A percentile compares a stretch with the other conserved stretches of the same genome.
These are phyloP conservation scores for Solanum hybrid DNA, from an alignment of 305 asterid species.

Conservation along the genomic window DNA sequence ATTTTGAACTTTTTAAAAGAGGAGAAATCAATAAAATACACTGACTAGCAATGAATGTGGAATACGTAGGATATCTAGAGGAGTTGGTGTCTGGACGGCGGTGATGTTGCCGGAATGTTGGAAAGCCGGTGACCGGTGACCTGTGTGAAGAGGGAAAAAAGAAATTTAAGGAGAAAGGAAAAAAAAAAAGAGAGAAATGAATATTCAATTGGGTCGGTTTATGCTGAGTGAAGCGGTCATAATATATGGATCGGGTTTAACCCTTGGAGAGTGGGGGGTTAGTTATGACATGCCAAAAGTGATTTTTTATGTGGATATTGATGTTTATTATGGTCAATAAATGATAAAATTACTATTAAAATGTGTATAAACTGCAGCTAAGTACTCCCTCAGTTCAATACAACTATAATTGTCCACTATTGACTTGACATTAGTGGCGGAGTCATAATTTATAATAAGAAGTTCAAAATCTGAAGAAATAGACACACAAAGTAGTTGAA, in stretches of 20 bases:
- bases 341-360: neutral
- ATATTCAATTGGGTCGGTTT: neutral
- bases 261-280: neutral
- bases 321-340: neutral
- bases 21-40: neutral
- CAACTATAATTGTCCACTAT: rapidly evolving
- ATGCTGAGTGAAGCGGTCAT: neutral
- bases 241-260: constrained; percentile 3
- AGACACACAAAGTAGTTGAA: rapidly evolving
- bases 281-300: neutral
- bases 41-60: neutral
- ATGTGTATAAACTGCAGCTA: neutral
- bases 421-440: rapidly evolving
- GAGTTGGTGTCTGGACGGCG: neutral
- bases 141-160: neutral
- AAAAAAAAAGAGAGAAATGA: neutral
- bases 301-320: neutral
- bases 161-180: neutral
- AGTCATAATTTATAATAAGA: rapidly evolving
- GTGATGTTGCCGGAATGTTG: constrained; percentile 13
- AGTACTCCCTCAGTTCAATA: neutral
- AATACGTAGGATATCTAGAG: constrained; percentile 15
- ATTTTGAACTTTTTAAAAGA: neutral
- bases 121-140: constrained; percentile 15
- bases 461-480: rapidly evolving